Percentiles rank a stretch among this genome's conserved stretches.
Conservation (phyloP, 2,329 filamentous ascomycete genomes). For the Microthyrium microscopicum region DNA sequence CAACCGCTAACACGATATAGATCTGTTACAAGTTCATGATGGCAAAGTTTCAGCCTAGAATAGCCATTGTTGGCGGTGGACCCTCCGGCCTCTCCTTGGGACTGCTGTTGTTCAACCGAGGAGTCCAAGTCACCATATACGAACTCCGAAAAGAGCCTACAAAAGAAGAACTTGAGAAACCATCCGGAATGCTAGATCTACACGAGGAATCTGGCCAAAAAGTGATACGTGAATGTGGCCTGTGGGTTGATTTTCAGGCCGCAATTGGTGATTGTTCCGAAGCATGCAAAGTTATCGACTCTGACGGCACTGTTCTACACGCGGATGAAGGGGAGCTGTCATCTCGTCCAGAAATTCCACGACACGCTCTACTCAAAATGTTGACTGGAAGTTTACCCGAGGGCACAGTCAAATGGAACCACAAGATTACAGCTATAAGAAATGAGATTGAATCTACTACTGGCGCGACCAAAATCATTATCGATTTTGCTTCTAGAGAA, state of each 20-base stretch:
- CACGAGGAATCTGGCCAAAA: constrained; percentile 15
- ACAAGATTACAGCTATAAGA: constrained; percentile 11
- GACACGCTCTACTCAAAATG: constrained; percentile 18
- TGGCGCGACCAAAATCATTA: no score
- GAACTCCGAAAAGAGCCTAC: no score
- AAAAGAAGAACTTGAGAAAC: constrained; percentile 13
- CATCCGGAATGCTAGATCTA: constrained; percentile 16
- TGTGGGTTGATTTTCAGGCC: constrained; percentile 17
- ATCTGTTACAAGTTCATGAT: no score
- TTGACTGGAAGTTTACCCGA: constrained; percentile 20
- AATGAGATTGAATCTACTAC: no score
- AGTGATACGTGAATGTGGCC: constrained; percentile 15
- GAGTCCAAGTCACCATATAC: constrained; percentile 11
- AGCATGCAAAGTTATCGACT: no score
- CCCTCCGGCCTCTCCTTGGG: constrained; percentile 16
- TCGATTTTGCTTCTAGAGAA: no score
- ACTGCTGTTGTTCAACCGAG: constrained; percentile 12
- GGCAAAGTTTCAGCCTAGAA: no score
- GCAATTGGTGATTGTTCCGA: no score
- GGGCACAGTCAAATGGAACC: constrained; percentile 19
- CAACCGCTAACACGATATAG: no score
- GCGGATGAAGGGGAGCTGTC: no score
- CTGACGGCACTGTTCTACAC: no score
- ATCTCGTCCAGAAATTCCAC: constrained; percentile 30
- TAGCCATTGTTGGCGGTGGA: constrained; percentile 18